Conservation (phyloP, 169 alveolate species). For the Plasmodium relictum region DNA sequence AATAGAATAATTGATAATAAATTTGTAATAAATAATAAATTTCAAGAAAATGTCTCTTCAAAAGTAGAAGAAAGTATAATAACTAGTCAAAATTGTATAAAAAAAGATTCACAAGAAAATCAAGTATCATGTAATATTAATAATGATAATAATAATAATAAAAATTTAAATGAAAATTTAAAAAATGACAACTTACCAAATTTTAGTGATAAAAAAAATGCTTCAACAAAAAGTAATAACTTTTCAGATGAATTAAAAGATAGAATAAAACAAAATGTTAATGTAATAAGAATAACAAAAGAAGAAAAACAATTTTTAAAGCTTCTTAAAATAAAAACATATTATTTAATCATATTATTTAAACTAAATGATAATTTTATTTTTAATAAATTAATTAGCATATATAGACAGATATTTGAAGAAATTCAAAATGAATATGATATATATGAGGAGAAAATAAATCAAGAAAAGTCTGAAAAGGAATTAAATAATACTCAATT, state of each 20-base stretch:
- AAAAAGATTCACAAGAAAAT: not conserved
- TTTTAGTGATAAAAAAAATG: not conserved
- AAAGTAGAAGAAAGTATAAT: not conserved
- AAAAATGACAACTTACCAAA: not conserved
- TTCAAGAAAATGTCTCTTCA: slow-evolving; percentile 1
- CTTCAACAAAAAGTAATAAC: not conserved
- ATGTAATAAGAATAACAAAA: slow-evolving; percentile 12
- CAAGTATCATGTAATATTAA: not conserved
- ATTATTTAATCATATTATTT: slow-evolving; percentile 54
- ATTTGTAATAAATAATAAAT: slow-evolving; percentile 18
- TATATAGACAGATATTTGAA: slow-evolving; percentile 68
- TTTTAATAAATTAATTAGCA: slow-evolving; percentile 58
- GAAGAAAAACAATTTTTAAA: slow-evolving; percentile 55
- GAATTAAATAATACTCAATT: not conserved
- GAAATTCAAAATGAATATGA: slow-evolving; percentile 49
- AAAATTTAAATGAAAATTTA: not conserved
- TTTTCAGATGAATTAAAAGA: not conserved
- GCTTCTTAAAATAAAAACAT: slow-evolving; percentile 53
- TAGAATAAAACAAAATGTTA: not conserved
- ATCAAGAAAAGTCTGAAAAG: slow-evolving; percentile 1
- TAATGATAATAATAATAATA: not conserved
- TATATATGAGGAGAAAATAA: slow-evolving; percentile 19
- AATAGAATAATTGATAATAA: slow-evolving; percentile 56
- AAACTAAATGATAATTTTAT: slow-evolving; percentile 72
- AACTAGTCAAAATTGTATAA: not conserved